phyloP scores from a whole-genome alignment of 345 rosid species.

The Citrus maxima region DNA sequence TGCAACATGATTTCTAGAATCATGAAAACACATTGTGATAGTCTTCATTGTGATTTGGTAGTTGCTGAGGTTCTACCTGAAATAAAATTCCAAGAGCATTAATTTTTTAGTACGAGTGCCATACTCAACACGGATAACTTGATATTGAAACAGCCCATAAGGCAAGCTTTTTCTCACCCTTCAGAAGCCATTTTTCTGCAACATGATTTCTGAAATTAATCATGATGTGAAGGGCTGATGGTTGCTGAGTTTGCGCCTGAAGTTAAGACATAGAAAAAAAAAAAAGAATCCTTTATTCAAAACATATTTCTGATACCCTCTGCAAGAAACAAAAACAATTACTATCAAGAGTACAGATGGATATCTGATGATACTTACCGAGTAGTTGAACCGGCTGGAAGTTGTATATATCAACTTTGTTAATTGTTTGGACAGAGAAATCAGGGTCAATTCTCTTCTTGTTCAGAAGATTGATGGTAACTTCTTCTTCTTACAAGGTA shows the following conservation, averaged over 20 bases:
- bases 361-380: slow-evolving; percentile 16
- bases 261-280: background rate
- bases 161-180: background rate
- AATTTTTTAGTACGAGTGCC: background rate
- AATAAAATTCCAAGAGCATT: background rate
- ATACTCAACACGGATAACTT: background rate
- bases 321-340: background rate
- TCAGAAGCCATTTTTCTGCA: background rate
- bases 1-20: background rate
- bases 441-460: slow-evolving; percentile 7
- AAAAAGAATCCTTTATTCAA: background rate
- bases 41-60: background rate
- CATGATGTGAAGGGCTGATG: background rate
- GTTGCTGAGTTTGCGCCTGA: background rate
- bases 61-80: background rate
- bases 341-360: background rate
- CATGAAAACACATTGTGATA: background rate
- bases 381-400: slow-evolving; percentile 28
- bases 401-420: slow-evolving; percentile 12
- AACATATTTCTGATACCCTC: background rate
- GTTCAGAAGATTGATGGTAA: slow-evolving; percentile 5
- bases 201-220: background rate
- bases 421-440: background rate
- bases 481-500: slow-evolving; percentile 8
- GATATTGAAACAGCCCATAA: background rate